A percentile compares a stretch with the other conserved stretches of the same genome.
phyloP scores from a whole-genome alignment of 257 asterid genomes.

The Solanum sitiens region DNA sequence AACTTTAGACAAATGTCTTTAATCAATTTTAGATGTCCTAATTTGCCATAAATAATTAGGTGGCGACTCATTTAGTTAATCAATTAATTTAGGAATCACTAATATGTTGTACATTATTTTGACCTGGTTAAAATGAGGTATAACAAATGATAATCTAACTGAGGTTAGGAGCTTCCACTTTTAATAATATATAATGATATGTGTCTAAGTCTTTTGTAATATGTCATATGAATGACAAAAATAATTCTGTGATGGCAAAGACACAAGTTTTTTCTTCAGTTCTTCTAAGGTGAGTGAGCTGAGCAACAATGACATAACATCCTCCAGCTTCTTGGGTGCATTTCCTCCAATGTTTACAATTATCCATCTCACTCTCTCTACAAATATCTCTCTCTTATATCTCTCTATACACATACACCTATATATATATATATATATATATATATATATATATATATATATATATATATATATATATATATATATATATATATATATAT shows the following conservation, averaged over 20 bases:
- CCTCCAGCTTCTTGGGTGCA: not conserved
- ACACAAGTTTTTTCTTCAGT: not conserved
- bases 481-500: too few species aligned
- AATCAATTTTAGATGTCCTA: too few species aligned
- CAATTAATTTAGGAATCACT: too few species aligned
- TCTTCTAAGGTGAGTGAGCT: not conserved
- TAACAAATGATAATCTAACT: not conserved
- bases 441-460: too few species aligned
- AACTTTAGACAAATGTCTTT: too few species aligned
- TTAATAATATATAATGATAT: too few species aligned
- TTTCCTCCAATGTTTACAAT: not conserved
- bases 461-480: too few species aligned
- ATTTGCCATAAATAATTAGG: too few species aligned
- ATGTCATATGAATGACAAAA: not conserved
- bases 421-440: too few species aligned
- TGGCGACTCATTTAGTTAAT: too few species aligned
- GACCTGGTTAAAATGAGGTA: not conserved
- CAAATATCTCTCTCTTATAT: not conserved
- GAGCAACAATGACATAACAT: not conserved
- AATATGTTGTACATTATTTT: too few species aligned
- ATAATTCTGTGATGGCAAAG: not conserved
- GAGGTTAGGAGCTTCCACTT: not conserved
- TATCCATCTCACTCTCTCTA: not conserved
- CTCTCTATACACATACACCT: too few species aligned
- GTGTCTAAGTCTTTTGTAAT: not conserved